Percentiles rank a stretch among this genome's conserved stretches.
Evolutionary conservation across 1,284 basidiomycete genomes (phyloP).

Genomic region (Marasmius tenuissimus): DNA sequence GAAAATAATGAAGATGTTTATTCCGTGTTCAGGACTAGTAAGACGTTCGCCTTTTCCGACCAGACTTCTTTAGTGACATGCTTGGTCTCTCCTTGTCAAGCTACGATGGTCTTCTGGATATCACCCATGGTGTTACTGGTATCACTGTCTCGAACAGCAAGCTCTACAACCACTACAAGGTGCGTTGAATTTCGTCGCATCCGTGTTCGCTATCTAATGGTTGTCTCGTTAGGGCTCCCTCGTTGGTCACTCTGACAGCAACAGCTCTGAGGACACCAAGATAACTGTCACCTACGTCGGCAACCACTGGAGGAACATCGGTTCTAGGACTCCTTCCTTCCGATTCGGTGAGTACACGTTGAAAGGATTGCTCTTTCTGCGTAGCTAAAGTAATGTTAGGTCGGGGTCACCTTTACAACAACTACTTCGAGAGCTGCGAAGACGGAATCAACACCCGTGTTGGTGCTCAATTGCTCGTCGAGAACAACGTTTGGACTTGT

Average conservation of each 20-base stretch:
- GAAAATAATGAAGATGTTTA: neutral
- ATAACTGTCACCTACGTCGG: conserved; percentile 35
- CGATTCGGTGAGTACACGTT: conserved; percentile 5
- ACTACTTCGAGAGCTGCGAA: conserved; percentile 34
- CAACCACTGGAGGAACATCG: conserved; percentile 38
- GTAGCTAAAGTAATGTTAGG: conserved; percentile 10
- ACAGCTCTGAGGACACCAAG: conserved; percentile 33
- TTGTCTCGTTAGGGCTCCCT: conserved; percentile 26
- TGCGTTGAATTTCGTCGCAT: neutral
- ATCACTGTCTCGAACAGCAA: conserved; percentile 39
- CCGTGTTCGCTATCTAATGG: too few species aligned
- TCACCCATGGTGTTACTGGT: conserved; percentile 39
- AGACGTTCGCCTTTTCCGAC: conserved; percentile 9
- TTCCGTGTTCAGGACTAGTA: conserved; percentile 10
- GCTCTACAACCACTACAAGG: conserved; percentile 43
- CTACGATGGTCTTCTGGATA: conserved; percentile 41
- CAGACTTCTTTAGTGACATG: too few species aligned
- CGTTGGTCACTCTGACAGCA: conserved; percentile 43
- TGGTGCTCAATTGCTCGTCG: conserved; percentile 45
- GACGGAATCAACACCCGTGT: conserved; percentile 52
- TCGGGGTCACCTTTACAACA: conserved; percentile 48
- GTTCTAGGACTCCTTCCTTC: conserved; percentile 40
- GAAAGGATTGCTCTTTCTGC: neutral
- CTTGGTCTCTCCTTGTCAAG: conserved; percentile 19
- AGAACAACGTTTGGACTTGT: conserved; percentile 45